These are phyloP conservation scores for Neopestalotiopsis clavispora DNA, from an alignment of 2,329 filamentous ascomycete genomes.

Conservation along the genomic window DNA sequence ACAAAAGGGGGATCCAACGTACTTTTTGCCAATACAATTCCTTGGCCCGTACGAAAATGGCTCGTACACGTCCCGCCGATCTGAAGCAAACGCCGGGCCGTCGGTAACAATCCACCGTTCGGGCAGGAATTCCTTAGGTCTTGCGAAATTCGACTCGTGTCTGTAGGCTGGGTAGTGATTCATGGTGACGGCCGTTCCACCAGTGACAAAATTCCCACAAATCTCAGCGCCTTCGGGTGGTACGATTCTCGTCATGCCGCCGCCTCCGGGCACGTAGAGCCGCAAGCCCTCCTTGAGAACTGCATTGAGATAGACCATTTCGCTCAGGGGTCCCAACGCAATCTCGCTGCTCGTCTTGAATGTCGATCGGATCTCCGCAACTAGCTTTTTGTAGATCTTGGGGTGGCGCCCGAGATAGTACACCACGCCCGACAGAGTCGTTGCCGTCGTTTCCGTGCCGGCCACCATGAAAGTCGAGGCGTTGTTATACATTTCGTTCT, in stretches of 20 bases:
- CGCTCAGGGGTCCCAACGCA: conserved; percentile 32
- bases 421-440: conserved; percentile 7
- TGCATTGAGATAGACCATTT: conserved; percentile 43
- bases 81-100: background rate
- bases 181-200: conserved; percentile 18
- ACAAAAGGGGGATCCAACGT: background rate
- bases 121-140: conserved; percentile 23
- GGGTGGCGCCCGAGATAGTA: conserved; percentile 7
- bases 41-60: conserved; percentile 20
- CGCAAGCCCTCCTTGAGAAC: conserved; percentile 46
- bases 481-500: conserved; percentile 17
- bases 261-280: conserved; percentile 39
- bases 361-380: conserved; percentile 41
- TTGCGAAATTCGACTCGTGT: conserved; percentile 23
- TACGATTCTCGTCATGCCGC: conserved; percentile 19
- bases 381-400: conserved; percentile 6
- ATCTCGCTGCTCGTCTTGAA: conserved; percentile 44
- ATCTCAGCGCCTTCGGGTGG: conserved; percentile 21
- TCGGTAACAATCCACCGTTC: conserved; percentile 24
- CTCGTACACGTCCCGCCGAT: conserved; percentile 18
- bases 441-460: conserved; percentile 35
- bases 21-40: conserved; percentile 20
- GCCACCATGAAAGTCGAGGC: conserved; percentile 28
- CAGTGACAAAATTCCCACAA: conserved; percentile 23
- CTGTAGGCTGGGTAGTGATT: conserved; percentile 23